A percentile compares a stretch with the other conserved stretches of the same genome.
Evolutionary conservation across 2,329 filamentous ascomycete species (phyloP).

Genomic region (Colletotrichum siamense): DNA sequence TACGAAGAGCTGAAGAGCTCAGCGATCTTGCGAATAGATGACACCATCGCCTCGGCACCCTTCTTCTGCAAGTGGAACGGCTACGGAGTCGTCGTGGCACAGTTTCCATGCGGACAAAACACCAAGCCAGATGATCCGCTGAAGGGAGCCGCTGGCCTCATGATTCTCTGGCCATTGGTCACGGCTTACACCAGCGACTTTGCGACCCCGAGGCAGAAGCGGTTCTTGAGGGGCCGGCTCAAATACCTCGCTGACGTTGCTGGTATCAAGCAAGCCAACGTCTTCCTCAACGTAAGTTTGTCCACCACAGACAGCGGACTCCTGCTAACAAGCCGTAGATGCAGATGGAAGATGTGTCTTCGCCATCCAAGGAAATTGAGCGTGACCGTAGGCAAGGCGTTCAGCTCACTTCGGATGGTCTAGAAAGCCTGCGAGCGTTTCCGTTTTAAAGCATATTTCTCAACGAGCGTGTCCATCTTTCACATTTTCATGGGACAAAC

Average conservation of each 20-base stretch:
- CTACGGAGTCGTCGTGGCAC: constrained; percentile 13
- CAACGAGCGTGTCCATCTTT: not conserved
- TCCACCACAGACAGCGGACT: too few relatives aligned
- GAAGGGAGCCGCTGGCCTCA: constrained; percentile 25
- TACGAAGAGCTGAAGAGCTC: constrained; percentile 22
- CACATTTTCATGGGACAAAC: not conserved
- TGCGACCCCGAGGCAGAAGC: constrained; percentile 23
- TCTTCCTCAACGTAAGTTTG: constrained; percentile 24
- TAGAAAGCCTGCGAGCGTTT: not conserved
- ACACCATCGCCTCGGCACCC: constrained; percentile 23
- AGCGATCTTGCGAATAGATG: constrained; percentile 21
- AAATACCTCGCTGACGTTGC: constrained; percentile 24
- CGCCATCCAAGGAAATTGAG: constrained; percentile 20
- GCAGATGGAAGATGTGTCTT: constrained; percentile 2
- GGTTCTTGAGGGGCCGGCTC: constrained; percentile 22
- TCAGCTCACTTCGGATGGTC: not conserved
- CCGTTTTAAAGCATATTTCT: not conserved
- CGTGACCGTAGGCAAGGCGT: not conserved
- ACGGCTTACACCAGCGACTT: constrained; percentile 24
- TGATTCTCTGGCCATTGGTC: constrained; percentile 24
- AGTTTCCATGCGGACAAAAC: constrained; percentile 20
- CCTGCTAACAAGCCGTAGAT: not conserved
- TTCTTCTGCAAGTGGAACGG: constrained; percentile 26
- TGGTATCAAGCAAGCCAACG: constrained; percentile 25
- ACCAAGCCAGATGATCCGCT: constrained; percentile 13